Evolutionary conservation across 2,329 filamentous ascomycete genomes (phyloP).

Genomic region (Colletotrichum sp.): DNA sequence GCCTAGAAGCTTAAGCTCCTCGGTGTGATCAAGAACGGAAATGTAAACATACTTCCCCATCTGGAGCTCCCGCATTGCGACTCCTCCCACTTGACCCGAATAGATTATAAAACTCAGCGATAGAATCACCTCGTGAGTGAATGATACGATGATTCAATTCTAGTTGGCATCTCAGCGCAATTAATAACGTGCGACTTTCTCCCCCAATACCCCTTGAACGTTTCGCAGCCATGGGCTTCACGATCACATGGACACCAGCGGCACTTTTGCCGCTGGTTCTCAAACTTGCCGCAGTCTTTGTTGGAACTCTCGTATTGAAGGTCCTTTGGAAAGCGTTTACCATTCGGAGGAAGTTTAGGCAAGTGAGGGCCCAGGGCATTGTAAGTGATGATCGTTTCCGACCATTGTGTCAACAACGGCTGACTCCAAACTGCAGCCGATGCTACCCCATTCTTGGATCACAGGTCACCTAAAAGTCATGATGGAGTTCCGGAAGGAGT

Average conservation of each 20-base stretch:
- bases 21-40: background rate
- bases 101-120: background rate
- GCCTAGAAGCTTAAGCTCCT: background rate
- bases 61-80: background rate
- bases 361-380: background rate
- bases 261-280: background rate
- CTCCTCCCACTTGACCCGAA: background rate
- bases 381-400: background rate
- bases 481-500: background rate
- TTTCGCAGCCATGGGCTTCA: background rate
- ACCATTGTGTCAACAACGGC: fast-evolving
- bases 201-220: background rate
- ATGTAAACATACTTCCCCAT: background rate
- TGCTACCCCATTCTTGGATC: constrained; percentile 9
- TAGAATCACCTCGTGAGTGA: background rate
- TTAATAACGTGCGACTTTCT: background rate
- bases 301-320: background rate
- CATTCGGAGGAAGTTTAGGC: background rate
- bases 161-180: background rate
- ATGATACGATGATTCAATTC: too few relatives aligned
- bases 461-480: background rate
- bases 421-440: background rate
- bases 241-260: background rate
- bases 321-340: background rate
- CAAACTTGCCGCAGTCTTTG: background rate